Percentiles rank a stretch among this genome's conserved stretches.
Evolutionary conservation across 1,284 basidiomycete species (phyloP).

Genomic region (Ustilago esculenta): DNA sequence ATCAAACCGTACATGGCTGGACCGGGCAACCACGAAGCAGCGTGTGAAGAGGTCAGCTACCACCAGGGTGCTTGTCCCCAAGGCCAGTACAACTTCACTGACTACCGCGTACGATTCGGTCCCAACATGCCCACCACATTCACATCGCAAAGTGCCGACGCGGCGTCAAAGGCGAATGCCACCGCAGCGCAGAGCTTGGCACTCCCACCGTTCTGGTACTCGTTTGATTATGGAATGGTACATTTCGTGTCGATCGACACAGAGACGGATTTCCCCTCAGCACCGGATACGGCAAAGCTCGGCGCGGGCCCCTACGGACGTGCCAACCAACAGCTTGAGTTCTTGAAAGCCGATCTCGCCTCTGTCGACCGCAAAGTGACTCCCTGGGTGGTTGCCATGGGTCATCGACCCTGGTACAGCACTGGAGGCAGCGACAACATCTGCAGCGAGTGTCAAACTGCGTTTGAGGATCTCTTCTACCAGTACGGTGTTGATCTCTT

Average conservation of each 20-base stretch:
- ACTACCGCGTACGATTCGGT: conserved; percentile 32
- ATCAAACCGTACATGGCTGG: conserved; percentile 54
- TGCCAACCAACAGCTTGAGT: conserved; percentile 41
- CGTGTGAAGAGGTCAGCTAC: conserved; percentile 29
- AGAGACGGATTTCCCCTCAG: conserved; percentile 52
- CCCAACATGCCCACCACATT: conserved; percentile 48
- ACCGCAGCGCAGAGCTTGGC: conserved; percentile 13
- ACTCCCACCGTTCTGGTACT: conserved; percentile 48
- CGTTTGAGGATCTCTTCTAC: conserved; percentile 66
- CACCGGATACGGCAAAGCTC: conserved; percentile 46
- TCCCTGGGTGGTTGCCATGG: conserved; percentile 67
- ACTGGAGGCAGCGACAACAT: conserved; percentile 39
- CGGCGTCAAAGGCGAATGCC: conserved; percentile 10
- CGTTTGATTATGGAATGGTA: conserved; percentile 51
- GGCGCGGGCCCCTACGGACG: conserved; percentile 27
- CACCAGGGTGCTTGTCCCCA: conserved; percentile 31
- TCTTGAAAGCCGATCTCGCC: conserved; percentile 64
- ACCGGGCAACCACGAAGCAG: conserved; percentile 56
- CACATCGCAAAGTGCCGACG: conserved; percentile 10
- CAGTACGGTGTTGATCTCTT: conserved; percentile 66
- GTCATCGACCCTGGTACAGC: conserved; percentile 64
- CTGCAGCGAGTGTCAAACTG: conserved; percentile 63
- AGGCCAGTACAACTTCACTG: conserved; percentile 56
- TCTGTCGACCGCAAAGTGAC: conserved; percentile 66
- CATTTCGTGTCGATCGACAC: conserved; percentile 57